A percentile compares a stretch with the other conserved stretches of the same genome.
phyloP scores from a whole-genome alignment of 2,329 filamentous ascomycete species.

The Lasiodiplodia theobromae region DNA sequence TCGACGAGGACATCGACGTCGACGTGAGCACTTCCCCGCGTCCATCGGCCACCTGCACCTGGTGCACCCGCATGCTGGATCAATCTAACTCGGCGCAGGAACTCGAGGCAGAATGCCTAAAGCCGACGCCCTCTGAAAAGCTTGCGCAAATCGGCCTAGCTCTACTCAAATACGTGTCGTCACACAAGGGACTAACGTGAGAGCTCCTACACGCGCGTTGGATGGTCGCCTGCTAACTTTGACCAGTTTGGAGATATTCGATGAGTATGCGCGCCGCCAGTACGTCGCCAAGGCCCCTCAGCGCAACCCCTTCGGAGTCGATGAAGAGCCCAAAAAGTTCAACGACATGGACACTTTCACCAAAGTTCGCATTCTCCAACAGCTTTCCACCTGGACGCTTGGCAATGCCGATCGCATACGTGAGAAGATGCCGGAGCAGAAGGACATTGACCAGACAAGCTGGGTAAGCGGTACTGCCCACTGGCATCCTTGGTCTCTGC shows the following conservation, averaged over 20 bases:
- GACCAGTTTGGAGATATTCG: conserved; percentile 80
- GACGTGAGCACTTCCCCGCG: conserved; percentile 67
- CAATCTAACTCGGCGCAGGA: conserved; percentile 65
- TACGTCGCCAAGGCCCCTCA: conserved; percentile 81
- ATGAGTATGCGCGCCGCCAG: conserved; percentile 90
- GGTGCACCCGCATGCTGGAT: conserved; percentile 31
- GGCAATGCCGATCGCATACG: conserved; percentile 85
- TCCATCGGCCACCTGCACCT: conserved; percentile 29
- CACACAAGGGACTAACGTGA: conserved; percentile 89
- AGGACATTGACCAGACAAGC: conserved; percentile 78
- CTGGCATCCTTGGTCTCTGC: not conserved
- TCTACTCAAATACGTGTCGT: conserved; percentile 91
- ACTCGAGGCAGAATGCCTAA: conserved; percentile 86
- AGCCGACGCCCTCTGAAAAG: conserved; percentile 72
- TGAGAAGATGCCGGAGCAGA: conserved; percentile 83
- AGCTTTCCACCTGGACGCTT: conserved; percentile 88
- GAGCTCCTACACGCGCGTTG: conserved; percentile 44
- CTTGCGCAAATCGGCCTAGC: conserved; percentile 84
- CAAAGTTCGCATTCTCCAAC: conserved; percentile 84
- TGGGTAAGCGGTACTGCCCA: conserved; percentile 70
- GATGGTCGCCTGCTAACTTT: conserved; percentile 36
- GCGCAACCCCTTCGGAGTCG: conserved; percentile 84
- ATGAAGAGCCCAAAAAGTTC: conserved; percentile 76
- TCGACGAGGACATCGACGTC: conserved; percentile 86
- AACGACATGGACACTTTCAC: conserved; percentile 80